phyloP scores from a whole-genome alignment of 2,329 filamentous ascomycete species.

The Trichoderma oligosporum region DNA sequence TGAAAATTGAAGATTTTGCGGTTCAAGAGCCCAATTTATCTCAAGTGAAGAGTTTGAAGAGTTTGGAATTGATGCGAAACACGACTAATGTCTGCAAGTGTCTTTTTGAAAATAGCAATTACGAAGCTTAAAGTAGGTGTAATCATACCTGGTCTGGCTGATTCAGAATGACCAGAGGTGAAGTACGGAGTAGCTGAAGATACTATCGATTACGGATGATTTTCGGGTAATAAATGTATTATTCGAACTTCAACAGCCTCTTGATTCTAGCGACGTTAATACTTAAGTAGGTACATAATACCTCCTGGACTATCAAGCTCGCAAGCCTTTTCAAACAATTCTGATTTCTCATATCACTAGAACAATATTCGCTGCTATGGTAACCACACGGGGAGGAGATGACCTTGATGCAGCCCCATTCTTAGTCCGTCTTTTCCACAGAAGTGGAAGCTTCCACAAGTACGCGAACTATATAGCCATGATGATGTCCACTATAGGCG shows the following conservation, averaged over 20 bases:
- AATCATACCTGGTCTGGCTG: too few relatives aligned
- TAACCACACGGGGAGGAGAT: not conserved
- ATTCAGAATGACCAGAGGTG: too few relatives aligned
- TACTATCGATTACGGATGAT: slow-evolving; percentile 31
- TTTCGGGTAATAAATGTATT: slow-evolving; percentile 24
- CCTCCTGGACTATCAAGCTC: not conserved
- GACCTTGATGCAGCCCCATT: slow-evolving; percentile 77
- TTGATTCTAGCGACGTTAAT: not conserved
- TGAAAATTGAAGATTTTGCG: not conserved
- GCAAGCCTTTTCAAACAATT: not conserved
- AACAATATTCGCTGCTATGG: not conserved
- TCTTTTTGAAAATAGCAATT: not conserved
- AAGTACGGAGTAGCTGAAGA: not conserved
- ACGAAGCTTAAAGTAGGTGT: not conserved
- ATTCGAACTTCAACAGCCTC: not conserved
- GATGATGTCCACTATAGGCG: not conserved
- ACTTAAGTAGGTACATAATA: not conserved
- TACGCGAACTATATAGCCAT: slow-evolving; percentile 31
- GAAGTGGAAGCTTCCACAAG: slow-evolving; percentile 67
- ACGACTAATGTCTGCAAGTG: too few relatives aligned
- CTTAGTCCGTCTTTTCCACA: slow-evolving; percentile 81
- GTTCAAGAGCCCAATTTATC: not conserved
- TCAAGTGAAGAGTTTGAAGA: too few relatives aligned
- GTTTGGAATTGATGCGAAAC: not conserved
- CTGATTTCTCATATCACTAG: too few relatives aligned